Evolutionary conservation across 192 early-diverging fungal species (phyloP), one percentile per base, ranked within the genome.

Genomic region (Umbelopsis ramanniana): DNA sequence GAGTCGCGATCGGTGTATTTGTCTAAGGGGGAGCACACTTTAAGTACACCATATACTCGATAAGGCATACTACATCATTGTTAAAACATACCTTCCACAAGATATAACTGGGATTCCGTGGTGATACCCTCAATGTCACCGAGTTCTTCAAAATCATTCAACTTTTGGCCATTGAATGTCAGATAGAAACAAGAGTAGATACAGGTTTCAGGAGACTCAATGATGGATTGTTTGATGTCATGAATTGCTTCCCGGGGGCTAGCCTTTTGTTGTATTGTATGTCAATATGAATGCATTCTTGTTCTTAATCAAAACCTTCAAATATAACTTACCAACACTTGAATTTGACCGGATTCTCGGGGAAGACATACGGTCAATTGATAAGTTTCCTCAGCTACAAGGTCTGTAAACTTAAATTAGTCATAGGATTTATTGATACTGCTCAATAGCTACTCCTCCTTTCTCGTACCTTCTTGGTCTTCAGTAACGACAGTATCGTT

Each of bases 1-100:
- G 94, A 91, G 73, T 98, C 97, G 63, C 94, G 91, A 74, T 98
- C 96, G 54, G 90, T 97, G 82, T 97, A 97, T n/a, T 75, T 85
- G 67, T 90, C 93, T 93, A 76, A 46, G 24, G 45, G 43, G 35
- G 45, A 43, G 29, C 29, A 29, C 21, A 73, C 7, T 52, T 48
- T 14, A n/a, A 57, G 55, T 38, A 53, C 26, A 72, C 70, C 21
- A 24, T 35, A 69, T 21, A 6, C 33, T 47, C 68, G 45, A 21
- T 35, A 38, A 7, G 37, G 15, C n/a, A 17, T 11, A 15, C 33
- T 19, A 53, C 40, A 37, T 19, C 29, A 3, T 29, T 29, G 29
- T 63, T 24, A 17, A 48, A 14, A 55, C 80, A 74, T 87, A 87
- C 90, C 91, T 81, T 94, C 87, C 17, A 90, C 74, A 22, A 95